Conservation (phyloP, 2,329 filamentous ascomycete genomes). For the Annulohypoxylon truncatum region DNA sequence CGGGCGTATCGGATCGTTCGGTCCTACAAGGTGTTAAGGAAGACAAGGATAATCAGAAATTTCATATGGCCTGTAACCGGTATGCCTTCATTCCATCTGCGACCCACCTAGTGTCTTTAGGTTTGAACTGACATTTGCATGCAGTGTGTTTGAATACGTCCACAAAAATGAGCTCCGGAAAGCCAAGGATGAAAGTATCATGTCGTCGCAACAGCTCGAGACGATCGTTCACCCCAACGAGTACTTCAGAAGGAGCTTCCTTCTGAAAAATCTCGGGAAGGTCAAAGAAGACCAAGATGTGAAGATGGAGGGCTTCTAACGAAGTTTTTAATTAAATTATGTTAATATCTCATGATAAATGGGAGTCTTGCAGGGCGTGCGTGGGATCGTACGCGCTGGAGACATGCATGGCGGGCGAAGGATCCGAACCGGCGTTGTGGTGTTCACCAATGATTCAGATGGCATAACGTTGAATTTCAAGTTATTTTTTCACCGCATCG, state of each 20-base stretch:
- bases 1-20: slow-evolving; percentile 81
- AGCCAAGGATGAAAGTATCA: slow-evolving; percentile 78
- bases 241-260: slow-evolving; percentile 94
- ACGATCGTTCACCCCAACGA: slow-evolving; percentile 98
- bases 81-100: slow-evolving; percentile 52
- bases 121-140: slow-evolving; percentile 30
- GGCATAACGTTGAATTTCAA: slow-evolving; percentile 1
- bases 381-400: slow-evolving; percentile 10
- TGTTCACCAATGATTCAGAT: slow-evolving; percentile 18
- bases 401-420: slow-evolving; percentile 5
- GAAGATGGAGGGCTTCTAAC: slow-evolving; percentile 65
- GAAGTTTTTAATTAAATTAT: neutral
- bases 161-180: slow-evolving; percentile 83
- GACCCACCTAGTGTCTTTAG: neutral
- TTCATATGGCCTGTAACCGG: slow-evolving; percentile 95
- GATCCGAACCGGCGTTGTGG: slow-evolving; percentile 28
- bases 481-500: slow-evolving; percentile 5
- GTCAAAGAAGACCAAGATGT: slow-evolving; percentile 62
- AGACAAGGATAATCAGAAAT: slow-evolving; percentile 89
- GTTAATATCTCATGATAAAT: slow-evolving; percentile 8
- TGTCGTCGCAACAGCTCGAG: slow-evolving; percentile 82
- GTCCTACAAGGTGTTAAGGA: slow-evolving; percentile 85
- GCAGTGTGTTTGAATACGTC: slow-evolving; percentile 84
- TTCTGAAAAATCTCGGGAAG: slow-evolving; percentile 82
- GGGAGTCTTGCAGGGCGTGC: neutral